Evolutionary conservation across 1,284 basidiomycete species (phyloP).

Genomic region (Puccinia coronata): DNA sequence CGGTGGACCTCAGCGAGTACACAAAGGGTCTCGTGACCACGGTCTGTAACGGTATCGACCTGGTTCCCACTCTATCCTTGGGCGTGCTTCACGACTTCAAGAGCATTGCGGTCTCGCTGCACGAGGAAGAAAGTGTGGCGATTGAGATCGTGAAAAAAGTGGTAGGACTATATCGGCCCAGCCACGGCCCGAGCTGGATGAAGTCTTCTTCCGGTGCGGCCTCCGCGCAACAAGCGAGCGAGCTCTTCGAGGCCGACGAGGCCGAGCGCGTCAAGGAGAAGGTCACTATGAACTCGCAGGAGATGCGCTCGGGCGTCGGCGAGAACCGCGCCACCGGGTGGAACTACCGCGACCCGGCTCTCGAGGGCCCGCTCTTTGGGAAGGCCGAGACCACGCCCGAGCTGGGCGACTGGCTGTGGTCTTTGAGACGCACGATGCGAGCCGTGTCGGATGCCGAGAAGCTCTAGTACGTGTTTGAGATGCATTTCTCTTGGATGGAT

Average conservation of each 20-base stretch:
- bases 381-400: constrained; percentile 50
- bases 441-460: constrained; percentile 62
- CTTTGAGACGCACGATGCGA: constrained; percentile 60
- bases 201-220: neutral
- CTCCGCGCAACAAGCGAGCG: neutral
- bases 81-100: constrained; percentile 63
- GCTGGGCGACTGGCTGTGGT: constrained; percentile 60
- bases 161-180: constrained; percentile 55
- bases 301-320: constrained; percentile 36
- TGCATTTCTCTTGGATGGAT: too few species aligned
- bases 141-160: constrained; percentile 63
- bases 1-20: constrained; percentile 61
- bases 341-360: constrained; percentile 55
- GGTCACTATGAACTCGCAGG: constrained; percentile 7
- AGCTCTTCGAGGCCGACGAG: neutral
- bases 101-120: constrained; percentile 61
- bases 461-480: too few species aligned
- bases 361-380: constrained; percentile 43
- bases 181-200: constrained; percentile 38
- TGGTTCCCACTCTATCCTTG: constrained; percentile 61
- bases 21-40: constrained; percentile 61
- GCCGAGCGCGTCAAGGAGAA: neutral
- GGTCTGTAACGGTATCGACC: constrained; percentile 61
- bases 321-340: constrained; percentile 48
- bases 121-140: constrained; percentile 60